Evolutionary conservation across 2,329 filamentous ascomycete genomes (phyloP).

Genomic region (Sordariomycetes sp.): DNA sequence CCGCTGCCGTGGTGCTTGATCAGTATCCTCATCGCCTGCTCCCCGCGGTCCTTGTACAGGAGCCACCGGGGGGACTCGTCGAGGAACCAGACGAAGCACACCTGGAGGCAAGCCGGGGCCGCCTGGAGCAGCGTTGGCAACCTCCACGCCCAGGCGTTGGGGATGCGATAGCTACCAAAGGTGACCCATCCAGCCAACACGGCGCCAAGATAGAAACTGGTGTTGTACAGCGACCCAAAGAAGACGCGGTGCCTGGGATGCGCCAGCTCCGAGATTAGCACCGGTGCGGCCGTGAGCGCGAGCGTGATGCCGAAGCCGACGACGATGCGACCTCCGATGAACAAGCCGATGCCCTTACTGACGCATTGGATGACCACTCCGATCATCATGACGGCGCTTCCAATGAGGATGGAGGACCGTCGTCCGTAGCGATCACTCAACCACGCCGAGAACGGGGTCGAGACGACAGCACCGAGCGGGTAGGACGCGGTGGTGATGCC

Average conservation of each 20-base stretch:
- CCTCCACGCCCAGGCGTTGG: slow-evolving; percentile 25
- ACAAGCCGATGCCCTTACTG: slow-evolving; percentile 23
- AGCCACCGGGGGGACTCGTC: too few species aligned
- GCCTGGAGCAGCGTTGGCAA: slow-evolving; percentile 22
- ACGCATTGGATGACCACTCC: not conserved
- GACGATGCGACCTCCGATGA: slow-evolving; percentile 20
- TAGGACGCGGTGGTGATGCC: slow-evolving; percentile 42
- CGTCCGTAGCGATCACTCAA: slow-evolving; percentile 43
- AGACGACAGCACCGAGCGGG: slow-evolving; percentile 47
- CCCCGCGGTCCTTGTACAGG: too few species aligned
- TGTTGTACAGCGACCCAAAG: slow-evolving; percentile 7
- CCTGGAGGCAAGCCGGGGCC: slow-evolving; percentile 28
- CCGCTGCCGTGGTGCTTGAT: too few species aligned
- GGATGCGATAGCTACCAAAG: slow-evolving; percentile 22
- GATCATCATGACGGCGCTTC: slow-evolving; percentile 16
- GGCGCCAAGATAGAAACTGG: slow-evolving; percentile 33
- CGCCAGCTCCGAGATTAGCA: slow-evolving; percentile 22
- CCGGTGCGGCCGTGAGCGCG: slow-evolving; percentile 17
- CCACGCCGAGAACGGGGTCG: slow-evolving; percentile 46
- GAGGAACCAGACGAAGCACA: slow-evolving; percentile 34
- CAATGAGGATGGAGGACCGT: slow-evolving; percentile 4
- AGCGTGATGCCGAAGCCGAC: slow-evolving; percentile 20
- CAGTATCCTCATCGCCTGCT: too few species aligned
- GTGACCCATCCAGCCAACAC: slow-evolving; percentile 22
- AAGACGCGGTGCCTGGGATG: slow-evolving; percentile 22